A percentile compares a stretch with the other conserved stretches of the same genome.
Conservation (phyloP, 1,139 yeast species). For the Hyphopichia burtonii region DNA sequence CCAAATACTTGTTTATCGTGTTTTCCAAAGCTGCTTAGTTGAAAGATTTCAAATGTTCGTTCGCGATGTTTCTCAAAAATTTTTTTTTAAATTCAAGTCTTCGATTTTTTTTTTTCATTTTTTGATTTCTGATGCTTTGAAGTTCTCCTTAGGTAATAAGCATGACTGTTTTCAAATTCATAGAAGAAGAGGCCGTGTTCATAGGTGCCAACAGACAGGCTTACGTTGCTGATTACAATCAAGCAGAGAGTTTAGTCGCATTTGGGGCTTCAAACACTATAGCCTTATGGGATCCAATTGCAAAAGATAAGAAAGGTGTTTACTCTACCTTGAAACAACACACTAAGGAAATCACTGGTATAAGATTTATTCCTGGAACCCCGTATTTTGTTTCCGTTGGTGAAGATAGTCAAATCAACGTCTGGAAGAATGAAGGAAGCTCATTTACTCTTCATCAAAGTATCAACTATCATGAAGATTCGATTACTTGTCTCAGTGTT, state of each 20-base stretch:
- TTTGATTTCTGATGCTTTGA: not conserved
- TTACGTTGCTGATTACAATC: conserved; percentile 59
- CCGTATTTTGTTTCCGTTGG: conserved; percentile 57
- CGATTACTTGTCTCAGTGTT: conserved; percentile 51
- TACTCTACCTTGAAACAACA: conserved; percentile 58
- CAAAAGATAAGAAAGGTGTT: conserved; percentile 43
- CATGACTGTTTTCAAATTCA: conserved; percentile 2
- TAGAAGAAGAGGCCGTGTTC: conserved; percentile 55
- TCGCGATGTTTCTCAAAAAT: not conserved
- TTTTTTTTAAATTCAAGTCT: not conserved
- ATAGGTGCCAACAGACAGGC: conserved; percentile 81
- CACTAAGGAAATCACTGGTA: conserved; percentile 55
- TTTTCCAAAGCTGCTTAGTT: not conserved
- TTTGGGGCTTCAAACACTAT: conserved; percentile 75
- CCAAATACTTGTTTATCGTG: too few relatives aligned
- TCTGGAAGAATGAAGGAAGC: conserved; percentile 49
- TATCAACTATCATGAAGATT: conserved; percentile 38
- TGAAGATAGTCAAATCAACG: conserved; percentile 59
- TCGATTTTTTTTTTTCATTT: not conserved
- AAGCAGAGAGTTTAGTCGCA: conserved; percentile 48
- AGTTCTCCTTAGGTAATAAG: not conserved
- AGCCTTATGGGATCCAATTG: conserved; percentile 71
- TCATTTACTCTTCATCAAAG: conserved; percentile 29
- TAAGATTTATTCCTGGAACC: conserved; percentile 51
- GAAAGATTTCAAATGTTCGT: not conserved